Evolutionary conservation across 2,329 filamentous ascomycete species (phyloP).

Genomic region (Coccinonectria pachysandricola): DNA sequence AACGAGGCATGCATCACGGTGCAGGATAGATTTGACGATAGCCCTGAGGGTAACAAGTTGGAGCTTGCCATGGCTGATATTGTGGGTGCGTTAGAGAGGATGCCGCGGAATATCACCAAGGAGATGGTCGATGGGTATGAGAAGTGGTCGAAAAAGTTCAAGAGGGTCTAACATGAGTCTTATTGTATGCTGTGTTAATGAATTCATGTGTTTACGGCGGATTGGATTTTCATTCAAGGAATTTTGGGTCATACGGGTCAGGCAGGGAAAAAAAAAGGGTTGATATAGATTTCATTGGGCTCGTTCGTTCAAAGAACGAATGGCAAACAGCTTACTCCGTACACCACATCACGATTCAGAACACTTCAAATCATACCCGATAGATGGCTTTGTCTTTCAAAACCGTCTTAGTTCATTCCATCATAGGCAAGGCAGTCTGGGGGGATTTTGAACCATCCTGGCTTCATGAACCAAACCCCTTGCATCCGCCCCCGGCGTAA

Average conservation of each 20-base stretch:
- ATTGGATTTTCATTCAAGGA: not conserved
- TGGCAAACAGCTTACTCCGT: too few species aligned
- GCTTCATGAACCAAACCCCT: constrained; percentile 3
- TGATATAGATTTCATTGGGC: too few species aligned
- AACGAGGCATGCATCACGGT: constrained; percentile 34
- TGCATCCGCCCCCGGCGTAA: not conserved
- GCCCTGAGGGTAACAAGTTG: constrained; percentile 18
- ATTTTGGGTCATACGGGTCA: too few species aligned
- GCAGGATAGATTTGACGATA: constrained; percentile 25
- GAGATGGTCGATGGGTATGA: constrained; percentile 50
- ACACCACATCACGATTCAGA: too few species aligned
- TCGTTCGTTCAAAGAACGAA: too few species aligned
- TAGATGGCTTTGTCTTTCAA: constrained; percentile 1
- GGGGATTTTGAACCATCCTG: constrained; percentile 4
- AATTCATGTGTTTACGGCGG: not conserved
- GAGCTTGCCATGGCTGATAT: constrained; percentile 34
- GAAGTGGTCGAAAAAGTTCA: constrained; percentile 38
- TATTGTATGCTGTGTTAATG: too few species aligned
- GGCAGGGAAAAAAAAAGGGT: too few species aligned
- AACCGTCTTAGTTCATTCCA: constrained; percentile 7
- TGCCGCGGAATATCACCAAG: constrained; percentile 48
- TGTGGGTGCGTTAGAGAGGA: constrained; percentile 30
- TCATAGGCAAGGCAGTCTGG: constrained; percentile 5
- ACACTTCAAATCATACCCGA: too few species aligned
- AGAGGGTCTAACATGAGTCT: constrained; percentile 8